Percentiles rank a stretch among this genome's conserved stretches.
These are phyloP conservation scores for Tilletia caries DNA, from an alignment of 1,284 basidiomycete genomes.

Conservation along the genomic window DNA sequence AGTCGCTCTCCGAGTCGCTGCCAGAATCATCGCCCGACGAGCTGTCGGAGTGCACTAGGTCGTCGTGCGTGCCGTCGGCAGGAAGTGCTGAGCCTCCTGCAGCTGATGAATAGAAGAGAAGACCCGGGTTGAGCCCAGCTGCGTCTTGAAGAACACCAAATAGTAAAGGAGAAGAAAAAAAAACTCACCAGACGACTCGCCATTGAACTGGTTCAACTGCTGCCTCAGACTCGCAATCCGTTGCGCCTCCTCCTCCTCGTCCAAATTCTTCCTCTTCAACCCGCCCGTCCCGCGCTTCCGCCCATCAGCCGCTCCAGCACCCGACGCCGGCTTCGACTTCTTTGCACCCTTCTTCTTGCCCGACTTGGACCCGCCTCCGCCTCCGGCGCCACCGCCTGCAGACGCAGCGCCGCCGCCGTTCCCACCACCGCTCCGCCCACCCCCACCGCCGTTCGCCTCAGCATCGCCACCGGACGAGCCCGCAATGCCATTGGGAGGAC, in stretches of 20 bases:
- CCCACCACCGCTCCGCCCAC: neutral
- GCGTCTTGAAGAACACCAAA: no score
- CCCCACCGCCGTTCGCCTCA: neutral
- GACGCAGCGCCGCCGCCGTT: neutral
- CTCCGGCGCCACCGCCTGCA: neutral
- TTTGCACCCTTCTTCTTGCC: constrained; percentile 32
- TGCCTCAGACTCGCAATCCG: constrained; percentile 48
- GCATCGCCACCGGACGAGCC: no score
- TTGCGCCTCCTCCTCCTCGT: constrained; percentile 50
- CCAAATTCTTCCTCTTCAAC: constrained; percentile 52
- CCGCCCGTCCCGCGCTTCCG: constrained; percentile 51
- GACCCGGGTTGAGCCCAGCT: no score
- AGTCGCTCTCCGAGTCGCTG: constrained; percentile 33
- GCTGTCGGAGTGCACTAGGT: constrained; percentile 47
- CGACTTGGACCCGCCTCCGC: neutral
- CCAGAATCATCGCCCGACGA: constrained; percentile 36
- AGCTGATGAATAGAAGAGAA: no score
- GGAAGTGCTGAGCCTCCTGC: constrained; percentile 13
- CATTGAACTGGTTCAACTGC: constrained; percentile 50
- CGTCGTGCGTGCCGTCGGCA: constrained; percentile 42
- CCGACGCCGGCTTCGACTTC: constrained; percentile 27
- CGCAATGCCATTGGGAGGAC: constrained; percentile 20
- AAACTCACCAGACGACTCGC: constrained; percentile 21
- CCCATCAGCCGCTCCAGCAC: constrained; percentile 30
- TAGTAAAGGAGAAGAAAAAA: neutral